phyloP scores from a whole-genome alignment of 1,284 basidiomycete genomes.

The Marasmius tenuissimus region DNA sequence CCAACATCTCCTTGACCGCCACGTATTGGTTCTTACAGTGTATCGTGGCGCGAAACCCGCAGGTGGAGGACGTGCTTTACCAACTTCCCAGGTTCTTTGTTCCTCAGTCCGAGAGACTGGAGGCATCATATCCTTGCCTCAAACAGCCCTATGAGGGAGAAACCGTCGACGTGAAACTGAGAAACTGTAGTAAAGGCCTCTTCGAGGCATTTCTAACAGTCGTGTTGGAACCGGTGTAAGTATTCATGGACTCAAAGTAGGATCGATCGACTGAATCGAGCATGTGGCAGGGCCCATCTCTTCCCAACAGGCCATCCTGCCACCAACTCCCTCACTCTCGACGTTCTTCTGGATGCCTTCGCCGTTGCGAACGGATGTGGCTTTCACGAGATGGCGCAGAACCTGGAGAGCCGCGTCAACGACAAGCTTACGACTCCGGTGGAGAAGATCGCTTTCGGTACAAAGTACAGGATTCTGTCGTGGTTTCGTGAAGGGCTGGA shows the following conservation, averaged over 20 bases:
- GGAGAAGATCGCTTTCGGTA: background rate
- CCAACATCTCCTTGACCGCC: no score
- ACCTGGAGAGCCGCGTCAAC: background rate
- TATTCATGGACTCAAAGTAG: background rate
- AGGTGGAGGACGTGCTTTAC: background rate
- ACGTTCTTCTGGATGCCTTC: background rate
- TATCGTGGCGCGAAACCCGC: no score
- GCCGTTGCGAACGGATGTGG: background rate
- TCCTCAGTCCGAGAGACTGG: background rate
- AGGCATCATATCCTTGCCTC: background rate
- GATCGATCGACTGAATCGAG: background rate
- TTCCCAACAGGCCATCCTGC: background rate
- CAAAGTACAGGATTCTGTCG: background rate
- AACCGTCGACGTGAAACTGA: background rate
- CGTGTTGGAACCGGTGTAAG: background rate
- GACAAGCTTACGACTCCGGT: background rate
- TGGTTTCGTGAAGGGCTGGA: background rate
- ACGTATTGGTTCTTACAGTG: no score
- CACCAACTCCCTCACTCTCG: background rate
- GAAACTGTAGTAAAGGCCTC: background rate
- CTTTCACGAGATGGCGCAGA: background rate
- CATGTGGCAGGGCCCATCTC: background rate
- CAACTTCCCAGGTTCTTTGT: background rate
- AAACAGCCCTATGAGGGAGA: background rate
- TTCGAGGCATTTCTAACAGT: background rate